Percentiles rank a stretch among this genome's conserved stretches.
These are phyloP conservation scores for Medicago truncatula DNA, from an alignment of 306 rosid genomes.

Conservation along the genomic window DNA sequence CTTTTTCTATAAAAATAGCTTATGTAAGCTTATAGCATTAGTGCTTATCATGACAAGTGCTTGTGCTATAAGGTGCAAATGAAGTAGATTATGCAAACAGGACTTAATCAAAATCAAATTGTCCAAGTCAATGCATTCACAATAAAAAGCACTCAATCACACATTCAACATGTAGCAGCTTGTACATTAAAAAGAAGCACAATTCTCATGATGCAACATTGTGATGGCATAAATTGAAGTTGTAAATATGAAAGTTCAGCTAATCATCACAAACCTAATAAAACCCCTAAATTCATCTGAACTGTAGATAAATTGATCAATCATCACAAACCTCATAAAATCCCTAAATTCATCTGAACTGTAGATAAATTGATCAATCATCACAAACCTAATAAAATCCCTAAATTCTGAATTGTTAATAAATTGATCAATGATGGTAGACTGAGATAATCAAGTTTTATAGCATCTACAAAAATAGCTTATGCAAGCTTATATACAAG, in stretches of 20 bases:
- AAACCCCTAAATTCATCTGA: conserved; percentile 8
- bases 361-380: too few relatives aligned
- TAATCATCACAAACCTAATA: conserved; percentile 1
- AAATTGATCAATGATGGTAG: too few relatives aligned
- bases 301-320: not conserved
- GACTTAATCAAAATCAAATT: not conserved
- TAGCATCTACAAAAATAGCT: too few relatives aligned
- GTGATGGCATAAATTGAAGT: not conserved
- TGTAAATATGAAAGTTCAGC: conserved; percentile 1
- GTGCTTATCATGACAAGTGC: too few relatives aligned
- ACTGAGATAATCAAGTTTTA: too few relatives aligned
- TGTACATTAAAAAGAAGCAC: too few relatives aligned
- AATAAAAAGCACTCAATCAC: not conserved
- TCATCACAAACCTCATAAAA: too few relatives aligned
- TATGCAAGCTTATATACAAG: too few relatives aligned
- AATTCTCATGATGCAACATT: too few relatives aligned
- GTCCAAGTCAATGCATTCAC: not conserved
- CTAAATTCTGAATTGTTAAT: not conserved
- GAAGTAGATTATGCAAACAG: not conserved
- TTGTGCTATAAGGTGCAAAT: too few relatives aligned
- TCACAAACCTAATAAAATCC: too few relatives aligned
- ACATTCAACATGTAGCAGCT: not conserved
- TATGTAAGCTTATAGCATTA: not conserved
- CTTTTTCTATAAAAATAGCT: not conserved
- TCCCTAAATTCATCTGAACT: too few relatives aligned